A percentile compares a stretch with the other conserved stretches of the same genome.
Evolutionary conservation across 2,329 filamentous ascomycete species (phyloP).

Genomic region (Phaeosphaeriaceae sp.): DNA sequence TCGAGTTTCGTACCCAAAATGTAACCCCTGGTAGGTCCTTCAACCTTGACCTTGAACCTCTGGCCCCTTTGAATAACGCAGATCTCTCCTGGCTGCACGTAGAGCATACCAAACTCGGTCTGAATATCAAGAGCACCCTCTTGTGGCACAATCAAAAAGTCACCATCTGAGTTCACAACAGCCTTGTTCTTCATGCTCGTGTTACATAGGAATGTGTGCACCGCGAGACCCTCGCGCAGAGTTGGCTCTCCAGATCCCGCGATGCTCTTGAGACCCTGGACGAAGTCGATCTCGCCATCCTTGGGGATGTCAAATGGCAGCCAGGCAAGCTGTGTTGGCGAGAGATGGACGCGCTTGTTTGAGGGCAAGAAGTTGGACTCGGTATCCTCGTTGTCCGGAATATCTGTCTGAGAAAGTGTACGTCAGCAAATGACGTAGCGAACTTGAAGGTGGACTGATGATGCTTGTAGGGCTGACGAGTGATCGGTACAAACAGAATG

Average conservation of each 20-base stretch:
- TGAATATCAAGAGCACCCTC: constrained; percentile 76
- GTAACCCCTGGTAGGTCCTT: constrained; percentile 72
- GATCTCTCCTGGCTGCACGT: constrained; percentile 81
- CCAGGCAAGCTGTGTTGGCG: constrained; percentile 48
- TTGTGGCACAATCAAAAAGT: constrained; percentile 78
- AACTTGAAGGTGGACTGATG: neutral
- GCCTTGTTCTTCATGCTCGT: constrained; percentile 46
- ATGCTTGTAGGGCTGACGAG: neutral
- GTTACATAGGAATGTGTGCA: constrained; percentile 45
- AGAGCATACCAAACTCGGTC: constrained; percentile 76
- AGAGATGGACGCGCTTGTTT: constrained; percentile 47
- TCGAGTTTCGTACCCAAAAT: constrained; percentile 60
- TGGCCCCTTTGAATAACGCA: constrained; percentile 77
- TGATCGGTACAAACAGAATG: neutral
- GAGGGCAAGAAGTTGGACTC: constrained; percentile 45
- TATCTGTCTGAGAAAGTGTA: constrained; percentile 34
- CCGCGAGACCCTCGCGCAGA: constrained; percentile 44
- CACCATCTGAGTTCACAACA: constrained; percentile 71
- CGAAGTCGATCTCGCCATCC: constrained; percentile 41
- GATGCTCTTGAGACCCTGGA: constrained; percentile 45
- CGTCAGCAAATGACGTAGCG: constrained; percentile 28
- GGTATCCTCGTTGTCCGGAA: constrained; percentile 45
- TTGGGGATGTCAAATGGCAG: constrained; percentile 44
- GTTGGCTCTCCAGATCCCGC: constrained; percentile 49
- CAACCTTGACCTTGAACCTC: constrained; percentile 73